phyloP scores from a whole-genome alignment of 352 stramenopile species.

The Phytopythium chamaehyphon region DNA sequence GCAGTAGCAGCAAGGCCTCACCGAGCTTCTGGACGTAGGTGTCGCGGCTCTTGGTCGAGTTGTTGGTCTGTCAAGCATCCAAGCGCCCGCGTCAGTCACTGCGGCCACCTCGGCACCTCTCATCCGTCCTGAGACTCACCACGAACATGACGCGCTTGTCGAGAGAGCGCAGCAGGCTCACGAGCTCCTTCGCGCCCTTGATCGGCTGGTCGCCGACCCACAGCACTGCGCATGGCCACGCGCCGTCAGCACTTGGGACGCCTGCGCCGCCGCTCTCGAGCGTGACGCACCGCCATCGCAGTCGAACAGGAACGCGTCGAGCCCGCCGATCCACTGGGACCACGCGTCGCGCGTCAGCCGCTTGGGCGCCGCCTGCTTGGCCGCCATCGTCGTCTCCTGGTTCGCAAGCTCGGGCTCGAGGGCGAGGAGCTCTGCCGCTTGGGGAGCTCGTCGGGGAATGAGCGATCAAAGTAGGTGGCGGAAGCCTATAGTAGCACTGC shows the following conservation, averaged over 20 bases:
- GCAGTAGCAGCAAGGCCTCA: conserved; percentile 10
- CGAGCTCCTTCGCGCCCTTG: conserved; percentile 52
- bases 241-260: background rate
- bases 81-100: no score
- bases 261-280: no score
- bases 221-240: conserved; percentile 30
- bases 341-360: conserved; percentile 33
- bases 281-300: conserved; percentile 67
- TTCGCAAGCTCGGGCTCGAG: no score
- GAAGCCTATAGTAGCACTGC: no score
- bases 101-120: no score
- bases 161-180: conserved; percentile 61
- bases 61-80: conserved; percentile 59
- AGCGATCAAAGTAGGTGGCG: background rate
- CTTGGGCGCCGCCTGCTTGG: conserved; percentile 24
- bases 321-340: conserved; percentile 51
- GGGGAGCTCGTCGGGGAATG: conserved; percentile 5
- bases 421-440: conserved; percentile 2
- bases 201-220: conserved; percentile 68
- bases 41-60: conserved; percentile 78
- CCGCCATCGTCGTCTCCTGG: conserved; percentile 3
- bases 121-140: conserved; percentile 19
- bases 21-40: conserved; percentile 85
- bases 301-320: conserved; percentile 80
- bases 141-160: conserved; percentile 85